Evolutionary conservation across 2,329 filamentous ascomycete species (phyloP).

Genomic region (Lasiodiplodia citricola): DNA sequence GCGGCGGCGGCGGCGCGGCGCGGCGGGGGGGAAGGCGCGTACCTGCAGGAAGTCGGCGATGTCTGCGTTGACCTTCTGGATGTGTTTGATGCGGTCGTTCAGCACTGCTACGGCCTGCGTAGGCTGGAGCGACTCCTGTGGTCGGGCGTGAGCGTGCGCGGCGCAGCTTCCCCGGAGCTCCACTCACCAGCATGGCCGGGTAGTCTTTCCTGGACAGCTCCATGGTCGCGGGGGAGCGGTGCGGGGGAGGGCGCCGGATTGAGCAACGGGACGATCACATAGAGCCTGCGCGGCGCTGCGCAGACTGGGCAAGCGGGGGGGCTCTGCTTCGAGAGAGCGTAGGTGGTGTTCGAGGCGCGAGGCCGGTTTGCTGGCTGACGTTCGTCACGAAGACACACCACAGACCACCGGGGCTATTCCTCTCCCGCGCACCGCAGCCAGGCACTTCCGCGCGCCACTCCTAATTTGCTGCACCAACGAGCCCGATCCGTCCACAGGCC

Average conservation of each 20-base stretch:
- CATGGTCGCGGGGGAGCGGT: constrained; percentile 38
- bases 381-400: constrained; percentile 23
- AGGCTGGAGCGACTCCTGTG: constrained; percentile 79
- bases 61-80: constrained; percentile 83
- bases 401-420: constrained; percentile 24
- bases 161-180: constrained; percentile 31
- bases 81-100: constrained; percentile 85
- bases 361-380: constrained; percentile 25
- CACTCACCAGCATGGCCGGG: constrained; percentile 87
- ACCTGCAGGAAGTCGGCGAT: constrained; percentile 98
- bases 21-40: constrained; percentile 40
- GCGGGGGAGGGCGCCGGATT: constrained; percentile 19
- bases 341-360: constrained; percentile 3
- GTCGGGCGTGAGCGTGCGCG: constrained; percentile 37
- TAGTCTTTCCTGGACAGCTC: constrained; percentile 87
- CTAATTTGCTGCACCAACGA: constrained; percentile 21
- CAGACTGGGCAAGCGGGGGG: constrained; percentile 13
- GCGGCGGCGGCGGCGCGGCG: constrained; percentile 10
- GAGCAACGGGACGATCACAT: constrained; percentile 23
- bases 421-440: constrained; percentile 25
- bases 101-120: constrained; percentile 80
- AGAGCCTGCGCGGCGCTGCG: constrained; percentile 24
- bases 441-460: constrained; percentile 25
- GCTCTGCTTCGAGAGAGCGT: constrained; percentile 7
- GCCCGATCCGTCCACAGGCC: constrained; percentile 2